phyloP scores from a whole-genome alignment of 371 early-diverging fungal genomes.

The Mucor sp. region DNA sequence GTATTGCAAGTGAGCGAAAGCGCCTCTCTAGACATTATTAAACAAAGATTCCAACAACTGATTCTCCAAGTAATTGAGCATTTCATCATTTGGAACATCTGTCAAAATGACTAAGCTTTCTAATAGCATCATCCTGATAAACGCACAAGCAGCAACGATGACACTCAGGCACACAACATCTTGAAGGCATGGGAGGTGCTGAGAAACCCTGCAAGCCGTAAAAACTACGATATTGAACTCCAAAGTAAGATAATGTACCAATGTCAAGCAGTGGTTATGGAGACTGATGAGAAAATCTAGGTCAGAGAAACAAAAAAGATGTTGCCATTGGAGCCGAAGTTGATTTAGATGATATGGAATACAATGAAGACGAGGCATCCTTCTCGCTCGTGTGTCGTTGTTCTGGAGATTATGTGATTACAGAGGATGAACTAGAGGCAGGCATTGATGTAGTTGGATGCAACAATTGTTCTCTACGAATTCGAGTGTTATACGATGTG shows the following conservation, averaged over 20 bases:
- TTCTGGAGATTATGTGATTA: conserved; percentile 51
- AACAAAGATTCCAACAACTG: conserved; percentile 50
- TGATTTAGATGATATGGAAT: conserved; percentile 51
- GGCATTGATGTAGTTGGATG: conserved; percentile 55
- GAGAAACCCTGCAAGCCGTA: conserved; percentile 34
- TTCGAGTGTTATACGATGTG: conserved; percentile 56
- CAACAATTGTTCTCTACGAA: conserved; percentile 54
- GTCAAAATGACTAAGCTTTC: neutral
- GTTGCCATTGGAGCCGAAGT: conserved; percentile 45
- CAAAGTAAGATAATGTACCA: conserved; percentile 26
- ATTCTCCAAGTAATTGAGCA: conserved; percentile 38
- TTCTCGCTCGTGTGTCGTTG: conserved; percentile 55
- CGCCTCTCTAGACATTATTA: conserved; percentile 45
- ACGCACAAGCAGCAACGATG: conserved; percentile 6
- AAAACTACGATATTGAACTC: conserved; percentile 43
- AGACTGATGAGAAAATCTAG: neutral
- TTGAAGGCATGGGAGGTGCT: conserved; percentile 52
- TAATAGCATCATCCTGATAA: conserved; percentile 58
- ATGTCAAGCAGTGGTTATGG: neutral
- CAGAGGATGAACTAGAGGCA: conserved; percentile 53
- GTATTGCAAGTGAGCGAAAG: conserved; percentile 40
- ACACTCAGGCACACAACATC: conserved; percentile 33
- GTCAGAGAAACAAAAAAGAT: conserved; percentile 25
- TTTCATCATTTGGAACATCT: neutral
- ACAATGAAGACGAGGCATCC: conserved; percentile 24